Evolutionary conservation across 2,329 filamentous ascomycete genomes (phyloP), one percentile per base, ranked within the genome.

Genomic region (Eurotiales sp.): DNA sequence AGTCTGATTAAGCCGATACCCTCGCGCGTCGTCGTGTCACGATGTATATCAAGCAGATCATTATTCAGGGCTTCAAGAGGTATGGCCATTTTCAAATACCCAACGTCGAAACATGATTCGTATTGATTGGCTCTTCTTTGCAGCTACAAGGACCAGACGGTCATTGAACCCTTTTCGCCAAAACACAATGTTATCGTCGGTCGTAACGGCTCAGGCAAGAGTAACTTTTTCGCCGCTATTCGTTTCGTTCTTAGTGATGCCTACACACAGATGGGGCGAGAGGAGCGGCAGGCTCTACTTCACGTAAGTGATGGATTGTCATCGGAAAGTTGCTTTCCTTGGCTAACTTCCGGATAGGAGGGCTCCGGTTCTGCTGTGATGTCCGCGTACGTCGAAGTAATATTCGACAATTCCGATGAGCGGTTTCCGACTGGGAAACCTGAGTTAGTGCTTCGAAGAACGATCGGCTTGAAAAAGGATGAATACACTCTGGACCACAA

Each of bases 31-130:
- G 40, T 45, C 36, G 32, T 45, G 56, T 58, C 70, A 79, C 69
- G 62, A 96, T 96, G 91, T 93, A 95, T 78, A 96, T 99, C 81
- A 99, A 99, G 74, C 93, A 99, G 77, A 96, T 97, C 72, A 97
- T 96, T 72, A 97, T 99, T 69, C 93, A 99, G 73, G 93, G 93
- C 84, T 99, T 99, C 77, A 99, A 99, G 77, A 96, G 90, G 90
- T 95, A 72, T 15, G n/a, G 2, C 41, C 60, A 15, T 19, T n/a
- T 32, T 34, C 19, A 3, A n/a, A 8, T 34, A 8, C 21, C 10
- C 19, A 23, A n/a, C 8, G 8, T 21, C 17, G n/a, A 19, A 34
- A 54, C 15, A 54, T 46, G 7, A 1, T 14, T 8, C 21, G 14
- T 2, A 5, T 4, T 17, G 17, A 25, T 15, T 25, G 15, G 7